Evolutionary conservation across 163 green algal species (phyloP), one percentile per base, ranked within the genome.

Genomic region (Chlamydomonas reinhardtii): DNA sequence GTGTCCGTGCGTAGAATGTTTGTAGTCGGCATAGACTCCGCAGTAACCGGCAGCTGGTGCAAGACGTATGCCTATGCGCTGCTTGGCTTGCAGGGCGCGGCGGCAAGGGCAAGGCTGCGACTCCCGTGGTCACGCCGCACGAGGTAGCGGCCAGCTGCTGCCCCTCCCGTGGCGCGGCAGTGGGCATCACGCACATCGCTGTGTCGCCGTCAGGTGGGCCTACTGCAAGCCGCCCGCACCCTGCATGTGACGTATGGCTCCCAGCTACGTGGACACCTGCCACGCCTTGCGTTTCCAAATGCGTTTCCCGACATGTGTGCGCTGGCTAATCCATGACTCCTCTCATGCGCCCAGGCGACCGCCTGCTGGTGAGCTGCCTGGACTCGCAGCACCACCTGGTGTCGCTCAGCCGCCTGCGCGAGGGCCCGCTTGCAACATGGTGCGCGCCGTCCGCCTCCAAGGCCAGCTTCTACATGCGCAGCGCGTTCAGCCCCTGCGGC

Each of bases 311-410:
- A n/a, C n/a, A n/a, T n/a, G n/a, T n/a, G n/a, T n/a, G n/a, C n/a
- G n/a, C n/a, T n/a, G n/a, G n/a, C n/a, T n/a, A n/a, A n/a, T n/a
- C n/a, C 61, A 31, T 68, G 61, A 27, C 11, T 20, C 2, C n/a
- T 35, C 16, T 72, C 65, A n/a, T 35, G n/a, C 69, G 4, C 29
- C 1, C 81, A 87, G 81, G 81, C 27, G 70, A 87, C 35, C 81
- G 81, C 6, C 56, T 87, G 17, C 56, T 80, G 17, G 81, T 87
- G 35, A 79, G 52, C 81, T 87, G 81, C 71, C 56, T 81, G 1
- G 70, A 87, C 70, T 85, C 79, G 52, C 79, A 85, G 34, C 69
- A 85, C 69, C 79, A 85, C 32, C 32, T 85, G 6, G 62, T 73
- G 31, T 76, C 79, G 32, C 32, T 78, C 54, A 73, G 52, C 68